Evolutionary conservation across 2,329 filamentous ascomycete species (phyloP).

Genomic region (Cordyceps cateniannulata): DNA sequence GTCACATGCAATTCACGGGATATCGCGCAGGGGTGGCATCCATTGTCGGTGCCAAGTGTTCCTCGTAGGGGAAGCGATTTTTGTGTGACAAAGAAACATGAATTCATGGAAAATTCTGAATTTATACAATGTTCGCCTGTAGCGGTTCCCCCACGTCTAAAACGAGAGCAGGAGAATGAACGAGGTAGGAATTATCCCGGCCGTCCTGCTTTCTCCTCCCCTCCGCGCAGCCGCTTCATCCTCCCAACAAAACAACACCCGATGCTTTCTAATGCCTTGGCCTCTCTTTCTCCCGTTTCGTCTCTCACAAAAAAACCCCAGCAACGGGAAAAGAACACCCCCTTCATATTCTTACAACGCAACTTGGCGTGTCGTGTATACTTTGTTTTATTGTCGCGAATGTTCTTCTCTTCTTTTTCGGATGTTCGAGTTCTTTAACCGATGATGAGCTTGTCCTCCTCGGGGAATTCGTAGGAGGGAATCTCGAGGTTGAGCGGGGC

Average conservation of each 20-base stretch:
- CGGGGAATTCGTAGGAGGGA: slow-evolving; percentile 84
- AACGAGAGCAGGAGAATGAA: background rate
- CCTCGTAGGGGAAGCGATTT: background rate
- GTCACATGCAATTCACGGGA: slow-evolving; percentile 1
- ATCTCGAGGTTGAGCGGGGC: slow-evolving; percentile 97
- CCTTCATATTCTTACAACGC: slow-evolving; percentile 12
- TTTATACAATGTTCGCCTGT: slow-evolving; percentile 15
- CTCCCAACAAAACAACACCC: background rate
- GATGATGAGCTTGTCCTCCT: slow-evolving; percentile 83
- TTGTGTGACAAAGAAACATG: slow-evolving; percentile 12
- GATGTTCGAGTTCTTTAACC: slow-evolving; percentile 58
- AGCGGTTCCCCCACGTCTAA: slow-evolving; percentile 13
- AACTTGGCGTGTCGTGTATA: slow-evolving; percentile 4
- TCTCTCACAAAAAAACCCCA: background rate
- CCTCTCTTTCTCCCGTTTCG: background rate
- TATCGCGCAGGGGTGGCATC: background rate
- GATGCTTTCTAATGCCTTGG: slow-evolving; percentile 8
- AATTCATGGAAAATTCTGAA: slow-evolving; percentile 11
- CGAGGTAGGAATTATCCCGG: background rate
- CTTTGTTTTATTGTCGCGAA: background rate
- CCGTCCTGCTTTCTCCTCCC: background rate
- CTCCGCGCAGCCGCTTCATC: background rate
- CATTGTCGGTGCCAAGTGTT: background rate
- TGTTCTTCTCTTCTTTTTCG: background rate
- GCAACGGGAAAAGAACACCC: slow-evolving; percentile 5